Conservation (phyloP, 2,329 filamentous ascomycete genomes). For the Pseudogymnoascus sp. region DNA sequence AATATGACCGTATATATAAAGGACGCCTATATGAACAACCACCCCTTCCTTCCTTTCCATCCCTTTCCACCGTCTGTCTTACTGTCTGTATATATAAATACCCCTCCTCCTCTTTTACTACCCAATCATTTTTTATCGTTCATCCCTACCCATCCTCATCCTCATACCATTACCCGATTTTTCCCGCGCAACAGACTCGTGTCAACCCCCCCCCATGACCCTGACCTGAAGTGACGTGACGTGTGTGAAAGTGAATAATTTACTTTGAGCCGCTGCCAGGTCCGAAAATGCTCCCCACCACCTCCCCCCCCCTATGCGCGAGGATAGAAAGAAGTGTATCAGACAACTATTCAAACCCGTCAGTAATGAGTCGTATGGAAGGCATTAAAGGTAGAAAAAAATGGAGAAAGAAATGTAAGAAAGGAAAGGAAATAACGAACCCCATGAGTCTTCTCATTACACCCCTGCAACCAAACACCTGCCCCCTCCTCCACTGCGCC, state of each 20-base stretch:
- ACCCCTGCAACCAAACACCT: slow-evolving; percentile 88
- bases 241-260: too few species aligned
- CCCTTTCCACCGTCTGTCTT: too few species aligned
- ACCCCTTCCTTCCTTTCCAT: neutral
- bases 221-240: too few species aligned
- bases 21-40: neutral
- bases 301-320: slow-evolving; percentile 65
- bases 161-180: too few species aligned
- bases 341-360: slow-evolving; percentile 63
- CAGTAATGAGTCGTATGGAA: too few species aligned
- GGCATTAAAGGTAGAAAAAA: neutral
- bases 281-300: slow-evolving; percentile 67
- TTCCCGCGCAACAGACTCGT: too few species aligned
- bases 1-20: neutral
- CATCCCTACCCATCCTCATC: too few species aligned
- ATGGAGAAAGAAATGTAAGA: neutral
- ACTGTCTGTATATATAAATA: neutral
- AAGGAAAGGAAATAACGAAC: slow-evolving; percentile 54
- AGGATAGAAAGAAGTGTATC: slow-evolving; percentile 76
- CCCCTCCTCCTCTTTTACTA: too few species aligned
- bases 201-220: too few species aligned
- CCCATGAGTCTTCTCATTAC: slow-evolving; percentile 86
- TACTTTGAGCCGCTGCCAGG: neutral
- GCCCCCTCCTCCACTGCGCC: slow-evolving; percentile 60
- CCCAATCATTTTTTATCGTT: neutral